Base-by-base conservation (phyloP, 2,329 filamentous ascomycete genomes). In the Penicillium italicum region DNA sequence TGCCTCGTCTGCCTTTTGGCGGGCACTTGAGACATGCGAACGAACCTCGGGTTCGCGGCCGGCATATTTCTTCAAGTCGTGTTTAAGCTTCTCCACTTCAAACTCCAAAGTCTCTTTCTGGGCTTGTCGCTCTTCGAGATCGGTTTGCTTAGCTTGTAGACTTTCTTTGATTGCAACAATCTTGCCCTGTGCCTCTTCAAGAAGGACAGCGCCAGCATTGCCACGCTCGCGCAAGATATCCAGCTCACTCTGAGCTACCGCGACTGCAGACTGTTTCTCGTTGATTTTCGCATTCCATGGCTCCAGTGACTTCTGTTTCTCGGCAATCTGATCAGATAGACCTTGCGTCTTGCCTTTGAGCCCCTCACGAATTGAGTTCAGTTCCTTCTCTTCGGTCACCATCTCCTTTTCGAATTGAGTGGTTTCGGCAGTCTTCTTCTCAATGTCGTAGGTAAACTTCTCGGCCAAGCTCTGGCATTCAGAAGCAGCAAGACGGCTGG, bases 221-320 rank as follows among this genome's bases (percentile, higher is more conserved):
- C 90, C 90, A 70, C 91, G 91, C 70, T 99, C 94, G 38, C 85
- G 84, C 8, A 99, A 81, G 55, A 99, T 97, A 57, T 91, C 88
- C 63, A 97, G 84, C 73, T 99, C 93, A 72, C 91, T 96, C 71
- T 96, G 90, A 1, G 94, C 91, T 11, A 99, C 92, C 4, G 93
- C 93, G 63, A 97, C 95, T 4, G 89, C 86, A 0, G 92, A 97
- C 69, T 94, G 89, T 73, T 96, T 97, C 70, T 96, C 88, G 72
- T 94, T 97, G 77, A 99, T 93, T 76, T 94, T 97, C 62, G 91
- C 91, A 64, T 88, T 92, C 94, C 94, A 99, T 0, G 94, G 94
- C 74, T 97, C 93, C 11, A 99, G 80, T 1, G 90, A 88, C 75
- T 95, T 97, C 69, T 99, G 94, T 76, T 96, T 97, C 5, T 81